phyloP scores from a whole-genome alignment of 2,329 filamentous ascomycete species.

The Monilinia fructigena region DNA sequence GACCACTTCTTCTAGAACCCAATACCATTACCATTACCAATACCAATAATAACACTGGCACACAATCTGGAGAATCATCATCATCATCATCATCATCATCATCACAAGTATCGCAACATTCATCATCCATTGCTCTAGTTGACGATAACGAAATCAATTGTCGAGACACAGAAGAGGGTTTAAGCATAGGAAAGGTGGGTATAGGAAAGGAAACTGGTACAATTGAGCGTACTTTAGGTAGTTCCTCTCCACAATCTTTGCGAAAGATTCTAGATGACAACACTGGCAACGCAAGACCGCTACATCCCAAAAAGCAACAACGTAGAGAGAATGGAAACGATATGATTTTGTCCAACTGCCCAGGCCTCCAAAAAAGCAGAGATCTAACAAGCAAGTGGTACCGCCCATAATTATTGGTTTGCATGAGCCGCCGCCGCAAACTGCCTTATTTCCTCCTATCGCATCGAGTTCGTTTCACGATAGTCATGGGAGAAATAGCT shows the following conservation, averaged over 20 bases:
- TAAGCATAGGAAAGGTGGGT: background rate
- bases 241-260: slow-evolving; percentile 40
- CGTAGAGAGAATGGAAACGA: slow-evolving; percentile 53
- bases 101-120: slow-evolving; percentile 29
- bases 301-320: slow-evolving; percentile 52
- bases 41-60: slow-evolving; percentile 35
- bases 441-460: slow-evolving; percentile 63
- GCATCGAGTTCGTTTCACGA: slow-evolving; percentile 55
- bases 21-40: slow-evolving; percentile 36
- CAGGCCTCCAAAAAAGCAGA: slow-evolving; percentile 64
- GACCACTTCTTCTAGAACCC: slow-evolving; percentile 51
- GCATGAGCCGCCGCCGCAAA: slow-evolving; percentile 57
- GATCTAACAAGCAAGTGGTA: slow-evolving; percentile 54
- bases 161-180: slow-evolving; percentile 26
- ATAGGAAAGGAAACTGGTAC: slow-evolving; percentile 1
- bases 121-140: slow-evolving; percentile 24
- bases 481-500: slow-evolving; percentile 44
- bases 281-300: slow-evolving; percentile 32
- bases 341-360: slow-evolving; percentile 63
- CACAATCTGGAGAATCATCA: slow-evolving; percentile 32
- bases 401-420: slow-evolving; percentile 66
- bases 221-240: slow-evolving; percentile 34
- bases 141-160: slow-evolving; percentile 39
- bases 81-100: slow-evolving; percentile 27
- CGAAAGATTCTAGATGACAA: slow-evolving; percentile 40